Percentiles rank a stretch among this genome's conserved stretches.
These are phyloP conservation scores for Suillus clintonianus DNA, from an alignment of 768 basidiomycete species.

Conservation along the genomic window DNA sequence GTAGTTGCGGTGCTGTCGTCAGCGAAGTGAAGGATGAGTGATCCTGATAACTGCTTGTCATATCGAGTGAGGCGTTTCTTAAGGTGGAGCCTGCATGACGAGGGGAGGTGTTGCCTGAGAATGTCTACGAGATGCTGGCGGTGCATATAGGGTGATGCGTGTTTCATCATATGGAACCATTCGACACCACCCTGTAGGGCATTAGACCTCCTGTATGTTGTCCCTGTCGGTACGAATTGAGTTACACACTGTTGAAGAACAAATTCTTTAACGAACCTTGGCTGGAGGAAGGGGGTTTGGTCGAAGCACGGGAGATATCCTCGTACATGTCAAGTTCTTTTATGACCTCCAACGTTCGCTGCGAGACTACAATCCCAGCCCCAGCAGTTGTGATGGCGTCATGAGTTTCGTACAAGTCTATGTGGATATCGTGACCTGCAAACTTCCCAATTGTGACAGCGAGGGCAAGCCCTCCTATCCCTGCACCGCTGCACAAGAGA, in stretches of 20 bases:
- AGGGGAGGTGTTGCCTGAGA: constrained; percentile 30
- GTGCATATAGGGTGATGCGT: constrained; percentile 33
- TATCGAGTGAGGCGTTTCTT: constrained; percentile 38
- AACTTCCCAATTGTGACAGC: constrained; percentile 31
- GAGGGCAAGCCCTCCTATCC: constrained; percentile 38
- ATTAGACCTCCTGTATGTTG: constrained; percentile 35
- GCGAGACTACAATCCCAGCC: constrained; percentile 48
- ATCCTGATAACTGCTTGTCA: constrained; percentile 19
- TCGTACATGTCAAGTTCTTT: constrained; percentile 40
- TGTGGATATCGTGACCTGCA: constrained; percentile 19
- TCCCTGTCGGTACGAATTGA: constrained; percentile 13
- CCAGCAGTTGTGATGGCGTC: constrained; percentile 42
- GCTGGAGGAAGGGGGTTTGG: constrained; percentile 18
- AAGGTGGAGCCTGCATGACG: constrained; percentile 32
- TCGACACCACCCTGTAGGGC: constrained; percentile 29
- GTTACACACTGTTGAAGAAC: not conserved
- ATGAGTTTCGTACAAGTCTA: constrained; percentile 47
- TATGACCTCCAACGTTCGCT: constrained; percentile 46
- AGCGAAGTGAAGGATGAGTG: constrained; percentile 35
- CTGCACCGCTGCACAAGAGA: constrained; percentile 34
- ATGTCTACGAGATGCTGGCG: constrained; percentile 38
- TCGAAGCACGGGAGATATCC: constrained; percentile 24
- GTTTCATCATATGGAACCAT: constrained; percentile 29
- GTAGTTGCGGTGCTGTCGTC: constrained; percentile 38
- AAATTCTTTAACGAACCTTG: constrained; percentile 11